Base-by-base conservation (phyloP, 805 yeast species). In the Cyberlindnera xylosilytica region DNA sequence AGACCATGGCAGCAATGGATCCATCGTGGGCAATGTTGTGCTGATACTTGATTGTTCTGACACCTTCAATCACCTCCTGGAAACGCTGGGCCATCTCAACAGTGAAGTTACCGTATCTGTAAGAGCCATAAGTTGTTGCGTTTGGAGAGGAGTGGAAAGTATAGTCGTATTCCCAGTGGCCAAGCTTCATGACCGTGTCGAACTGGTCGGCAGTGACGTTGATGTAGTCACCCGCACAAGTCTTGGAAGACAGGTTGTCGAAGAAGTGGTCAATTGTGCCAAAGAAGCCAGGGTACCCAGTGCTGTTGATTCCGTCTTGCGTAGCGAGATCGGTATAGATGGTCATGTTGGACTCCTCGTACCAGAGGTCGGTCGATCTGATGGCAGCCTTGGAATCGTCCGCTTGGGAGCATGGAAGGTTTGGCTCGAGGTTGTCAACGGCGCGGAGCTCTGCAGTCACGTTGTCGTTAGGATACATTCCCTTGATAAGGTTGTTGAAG, bases 11-110 rank as follows among this genome's bases (percentile, higher is more conserved):
- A 7, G 64, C 49, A 31, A 68, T 42, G 16, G 70, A 60, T 20
- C 76, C 68, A 55, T 68, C 69, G 51, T 71, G 74, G 3, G 69
- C 73, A 47, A 70, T 58, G 38, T 65, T 69, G 46, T 70, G 74
- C 36, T 60, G 62, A 52, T 66, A 70, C 40, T 54, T 57, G 28
- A 62, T 39, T 2, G 44, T 20, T 31, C 58, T 50, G 1, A 55
- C 36, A 10, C 69, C 72, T 10, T 41, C 44, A 31, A 61, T 51
- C 9, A 56, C 63, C 20, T 50, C 51, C 24, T 57, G 47, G 8
- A 70, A 49, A 27, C 56, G 56, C 13, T 55, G 47, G 18, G 58
- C 60, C 26, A 70, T 48, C 47, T 70, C 75, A 34, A 58, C 48
- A 20, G 70, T 58, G 44, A 62, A 66, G 20, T 64, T 64, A 26